phyloP scores from a whole-genome alignment of 495 filamentous ascomycete genomes.

The Xylaria intraflava region DNA sequence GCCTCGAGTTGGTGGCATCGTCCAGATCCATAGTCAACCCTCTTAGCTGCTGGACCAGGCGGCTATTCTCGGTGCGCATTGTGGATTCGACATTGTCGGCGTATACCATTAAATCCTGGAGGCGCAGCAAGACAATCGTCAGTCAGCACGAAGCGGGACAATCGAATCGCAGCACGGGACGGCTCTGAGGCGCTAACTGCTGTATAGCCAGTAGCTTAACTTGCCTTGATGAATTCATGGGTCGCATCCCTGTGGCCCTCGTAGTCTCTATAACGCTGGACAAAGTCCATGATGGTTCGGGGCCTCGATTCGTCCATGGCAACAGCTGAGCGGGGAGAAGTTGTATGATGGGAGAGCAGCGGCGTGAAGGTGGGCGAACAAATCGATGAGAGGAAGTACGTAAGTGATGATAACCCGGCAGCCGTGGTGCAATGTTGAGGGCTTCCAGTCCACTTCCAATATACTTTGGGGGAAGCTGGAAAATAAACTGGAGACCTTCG shows the following conservation, averaged over 20 bases:
- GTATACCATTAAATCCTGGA: slow-evolving; percentile 41
- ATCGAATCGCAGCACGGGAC: not conserved
- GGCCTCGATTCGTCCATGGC: slow-evolving; percentile 2
- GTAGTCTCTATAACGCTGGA: slow-evolving; percentile 35
- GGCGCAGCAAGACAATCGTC: slow-evolving; percentile 2
- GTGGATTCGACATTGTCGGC: slow-evolving; percentile 27
- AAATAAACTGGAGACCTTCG: slow-evolving; percentile 14
- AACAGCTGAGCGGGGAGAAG: not conserved
- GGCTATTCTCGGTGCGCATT: slow-evolving; percentile 32
- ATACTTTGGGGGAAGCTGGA: slow-evolving; percentile 3
- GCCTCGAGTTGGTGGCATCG: slow-evolving; percentile 31
- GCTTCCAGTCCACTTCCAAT: not conserved
- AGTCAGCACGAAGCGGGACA: slow-evolving; percentile 1
- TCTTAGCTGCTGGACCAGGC: slow-evolving; percentile 25
- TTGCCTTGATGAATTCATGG: slow-evolving; percentile 34
- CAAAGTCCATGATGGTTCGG: slow-evolving; percentile 31
- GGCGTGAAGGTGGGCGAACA: not conserved
- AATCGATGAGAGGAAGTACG: not conserved
- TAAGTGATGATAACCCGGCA: not conserved
- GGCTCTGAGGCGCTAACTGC: not conserved
- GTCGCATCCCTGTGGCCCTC: slow-evolving; percentile 28
- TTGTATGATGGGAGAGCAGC: not conserved
- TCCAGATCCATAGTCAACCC: slow-evolving; percentile 39
- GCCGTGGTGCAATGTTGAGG: slow-evolving; percentile 1
- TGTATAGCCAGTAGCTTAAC: not conserved